Evolutionary conservation across 208 protist genomes (phyloP).

Genomic region (Leishmania lainsoni): DNA sequence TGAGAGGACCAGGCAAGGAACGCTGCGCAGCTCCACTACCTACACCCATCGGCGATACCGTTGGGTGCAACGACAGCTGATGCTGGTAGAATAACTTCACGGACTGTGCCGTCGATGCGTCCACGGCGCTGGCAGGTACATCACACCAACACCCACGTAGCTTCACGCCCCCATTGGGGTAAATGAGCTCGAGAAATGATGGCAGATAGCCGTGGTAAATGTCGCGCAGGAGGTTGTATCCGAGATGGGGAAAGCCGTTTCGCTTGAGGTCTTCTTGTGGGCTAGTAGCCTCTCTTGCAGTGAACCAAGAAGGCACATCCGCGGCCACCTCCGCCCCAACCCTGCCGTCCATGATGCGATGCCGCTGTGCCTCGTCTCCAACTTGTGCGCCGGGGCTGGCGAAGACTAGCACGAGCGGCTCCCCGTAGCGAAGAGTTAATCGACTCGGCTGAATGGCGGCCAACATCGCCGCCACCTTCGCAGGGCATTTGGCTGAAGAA

Average conservation of each 20-base stretch:
- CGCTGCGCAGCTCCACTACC: not conserved
- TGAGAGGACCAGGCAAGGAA: not conserved
- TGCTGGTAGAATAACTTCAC: not conserved
- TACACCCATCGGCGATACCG: not conserved
- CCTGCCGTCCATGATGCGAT: not conserved
- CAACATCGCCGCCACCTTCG: not conserved
- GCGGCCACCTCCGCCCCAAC: not conserved
- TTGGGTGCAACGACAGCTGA: not conserved
- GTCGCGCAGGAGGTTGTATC: constrained; percentile 35
- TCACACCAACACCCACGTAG: constrained; percentile 47
- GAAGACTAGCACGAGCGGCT: constrained; percentile 10
- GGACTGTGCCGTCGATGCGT: not conserved
- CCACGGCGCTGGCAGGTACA: not conserved
- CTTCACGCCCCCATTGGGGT: constrained; percentile 43
- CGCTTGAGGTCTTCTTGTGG: not conserved
- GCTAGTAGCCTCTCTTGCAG: not conserved
- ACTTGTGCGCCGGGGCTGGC: not conserved
- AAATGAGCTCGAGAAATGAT: constrained; percentile 38
- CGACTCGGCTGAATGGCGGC: constrained; percentile 6
- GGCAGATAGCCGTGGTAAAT: constrained; percentile 57
- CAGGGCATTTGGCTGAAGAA: not conserved
- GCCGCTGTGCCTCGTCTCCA: not conserved
- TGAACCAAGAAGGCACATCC: not conserved
- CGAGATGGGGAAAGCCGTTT: not conserved
- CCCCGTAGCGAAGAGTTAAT: constrained; percentile 6